Evolutionary conservation across 1,284 basidiomycete species (phyloP).

Genomic region (Pulchroboletus neoregius): DNA sequence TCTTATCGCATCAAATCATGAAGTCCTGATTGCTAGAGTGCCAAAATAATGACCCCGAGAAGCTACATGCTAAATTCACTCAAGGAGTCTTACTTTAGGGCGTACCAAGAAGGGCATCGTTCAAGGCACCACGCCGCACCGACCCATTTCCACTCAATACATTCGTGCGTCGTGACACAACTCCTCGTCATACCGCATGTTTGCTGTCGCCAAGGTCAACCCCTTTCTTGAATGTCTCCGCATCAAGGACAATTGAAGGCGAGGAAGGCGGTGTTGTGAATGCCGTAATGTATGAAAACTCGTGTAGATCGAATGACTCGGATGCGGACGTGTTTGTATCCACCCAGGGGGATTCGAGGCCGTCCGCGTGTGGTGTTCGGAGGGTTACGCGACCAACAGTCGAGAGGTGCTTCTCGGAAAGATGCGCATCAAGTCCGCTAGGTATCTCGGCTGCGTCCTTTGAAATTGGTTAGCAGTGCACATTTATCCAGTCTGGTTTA

Average conservation of each 20-base stretch:
- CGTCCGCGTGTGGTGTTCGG: conserved; percentile 2
- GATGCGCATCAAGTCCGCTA: neutral
- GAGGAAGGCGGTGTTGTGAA: conserved; percentile 33
- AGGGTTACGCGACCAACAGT: conserved; percentile 13
- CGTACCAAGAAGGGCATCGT: neutral
- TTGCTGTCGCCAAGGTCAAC: conserved; percentile 9
- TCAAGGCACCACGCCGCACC: conserved; percentile 3
- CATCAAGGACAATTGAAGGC: conserved; percentile 19
- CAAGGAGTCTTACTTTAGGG: neutral
- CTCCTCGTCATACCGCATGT: conserved; percentile 14
- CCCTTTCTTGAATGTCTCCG: conserved; percentile 11
- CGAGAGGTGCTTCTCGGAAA: conserved; percentile 5
- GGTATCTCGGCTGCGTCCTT: conserved; percentile 8
- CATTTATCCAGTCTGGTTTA: conserved; percentile 2
- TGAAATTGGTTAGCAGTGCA: conserved; percentile 1
- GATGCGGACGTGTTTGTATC: conserved; percentile 16
- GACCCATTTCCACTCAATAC: conserved; percentile 11
- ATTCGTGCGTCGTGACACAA: conserved; percentile 5
- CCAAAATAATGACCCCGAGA: conserved; percentile 10
- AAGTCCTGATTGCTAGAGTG: conserved; percentile 12
- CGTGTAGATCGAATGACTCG: conserved; percentile 27
- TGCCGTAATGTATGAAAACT: conserved; percentile 34
- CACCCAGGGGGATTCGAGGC: conserved; percentile 15
- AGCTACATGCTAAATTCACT: conserved; percentile 16
- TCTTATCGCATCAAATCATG: conserved; percentile 30